Conservation (phyloP, 257 asterid species). For the Hygrophila difformis region DNA sequence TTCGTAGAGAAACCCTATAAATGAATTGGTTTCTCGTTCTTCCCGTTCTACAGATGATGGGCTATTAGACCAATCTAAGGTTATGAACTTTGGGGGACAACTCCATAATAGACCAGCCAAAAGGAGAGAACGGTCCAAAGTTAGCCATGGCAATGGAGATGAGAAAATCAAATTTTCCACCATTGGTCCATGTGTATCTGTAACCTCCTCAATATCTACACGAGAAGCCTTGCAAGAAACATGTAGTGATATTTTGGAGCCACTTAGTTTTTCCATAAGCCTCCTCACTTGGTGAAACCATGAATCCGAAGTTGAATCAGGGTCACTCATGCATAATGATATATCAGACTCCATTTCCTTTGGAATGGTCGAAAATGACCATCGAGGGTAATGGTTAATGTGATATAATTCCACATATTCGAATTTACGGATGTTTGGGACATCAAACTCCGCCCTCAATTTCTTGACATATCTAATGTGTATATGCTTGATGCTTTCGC, state of each 20-base stretch:
- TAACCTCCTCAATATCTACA: not conserved
- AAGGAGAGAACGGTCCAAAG: not conserved
- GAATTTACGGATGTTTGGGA: not conserved
- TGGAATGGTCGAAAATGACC: not conserved
- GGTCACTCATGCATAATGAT: not conserved
- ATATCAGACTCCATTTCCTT: conserved; percentile 4
- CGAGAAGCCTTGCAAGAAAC: not conserved
- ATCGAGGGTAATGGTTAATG: not conserved
- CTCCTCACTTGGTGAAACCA: conserved; percentile 5
- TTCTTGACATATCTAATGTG: no score
- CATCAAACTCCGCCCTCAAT: conserved; percentile 10
- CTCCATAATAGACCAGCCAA: not conserved
- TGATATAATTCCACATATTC: not conserved
- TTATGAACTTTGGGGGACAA: conserved; percentile 12
- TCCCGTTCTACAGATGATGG: not conserved
- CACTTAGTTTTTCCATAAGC: not conserved
- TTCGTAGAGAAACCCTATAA: not conserved
- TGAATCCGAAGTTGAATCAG: not conserved
- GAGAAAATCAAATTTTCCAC: conserved; percentile 2
- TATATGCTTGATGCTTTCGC: conserved; percentile 2
- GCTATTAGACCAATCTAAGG: not conserved
- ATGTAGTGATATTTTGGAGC: conserved; percentile 1
- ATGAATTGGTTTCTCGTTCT: not conserved
- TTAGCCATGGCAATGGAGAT: not conserved
- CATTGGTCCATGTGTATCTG: not conserved